Base-by-base conservation (phyloP, 768 basidiomycete genomes). In the Cystobasidiopsis lactophilus region DNA sequence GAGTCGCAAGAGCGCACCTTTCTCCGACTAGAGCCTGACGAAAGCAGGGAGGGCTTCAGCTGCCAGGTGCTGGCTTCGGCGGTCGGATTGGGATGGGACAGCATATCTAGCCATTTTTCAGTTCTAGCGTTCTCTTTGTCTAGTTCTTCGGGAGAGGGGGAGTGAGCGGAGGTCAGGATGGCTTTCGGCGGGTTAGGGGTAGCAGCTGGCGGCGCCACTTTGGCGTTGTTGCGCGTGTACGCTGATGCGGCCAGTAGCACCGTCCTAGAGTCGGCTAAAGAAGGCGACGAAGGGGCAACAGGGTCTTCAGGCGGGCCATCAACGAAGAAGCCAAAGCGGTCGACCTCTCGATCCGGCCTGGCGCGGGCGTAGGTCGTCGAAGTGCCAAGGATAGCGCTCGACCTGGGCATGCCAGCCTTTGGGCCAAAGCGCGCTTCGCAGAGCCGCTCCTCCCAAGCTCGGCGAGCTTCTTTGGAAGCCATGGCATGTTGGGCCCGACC, bases 61-160 rank as follows among this genome's bases (percentile, higher is more conserved):
- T 13, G 5, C 54, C 54, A 55, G 5, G 41, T 4, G 26, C 19
- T n/a, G 30, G 45, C 23, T 35, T 50, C 52, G 16, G 23, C 29
- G 23, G 37, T 43, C 46, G 16, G 38, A 26, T 13, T 21, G 23
- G 30, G 27, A 23, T 13, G 48, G 48, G 14, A 37, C 2, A 55
- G 50, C 54, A 55, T 55, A 11, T 51, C 54, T 18, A 26, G 29
- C 54, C 54, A 55, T 29, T 55, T 55, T 23, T 18, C 18, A 5
- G 43, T 51, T 16, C 54, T 38, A 16, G 24, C 5, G 23, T 24
- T 40, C 40, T 55, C 54, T 41, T 38, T 57, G 29, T n/a, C 40
- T 47, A 51, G 26, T 30, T 47, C 45, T 47, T 23, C 45, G 7
- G 10, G 14, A 10, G 23, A 13, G 30, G 45, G 45, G 4, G 45